Evolutionary conservation across 169 alveolate species (phyloP), one percentile per base, ranked within the genome.

Genomic region (Plasmodium reichenowi): DNA sequence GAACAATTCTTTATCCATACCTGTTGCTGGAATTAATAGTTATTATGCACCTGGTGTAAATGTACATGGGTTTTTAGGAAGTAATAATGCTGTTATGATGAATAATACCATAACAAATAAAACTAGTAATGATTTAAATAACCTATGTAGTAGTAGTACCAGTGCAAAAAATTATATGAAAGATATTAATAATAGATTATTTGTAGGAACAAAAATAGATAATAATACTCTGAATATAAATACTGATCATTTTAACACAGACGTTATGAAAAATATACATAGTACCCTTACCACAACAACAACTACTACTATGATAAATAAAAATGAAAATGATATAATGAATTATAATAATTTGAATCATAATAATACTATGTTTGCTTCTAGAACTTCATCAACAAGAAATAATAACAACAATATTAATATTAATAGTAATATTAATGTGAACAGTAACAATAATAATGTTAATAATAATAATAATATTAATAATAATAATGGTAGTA

Each of bases 371-470:
- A 83, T 68, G 80, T 68, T 24, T 48, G 47, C 74, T n/a, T 43
- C 91, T 15, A 83, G 72, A 48, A 83, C 60, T 20, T 45, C 91
- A 5, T 68, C 91, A 59, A 17, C 63, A 45, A 38, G 47, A 38
- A 38, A 38, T 38, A 38, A 38, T 5, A 38, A 38, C 45, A 32
- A 32, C 45, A 32, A 32, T 32, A 32, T 2, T 32, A 64, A 64
- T 76, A 45, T 63, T 38, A 64, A 76, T 56, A 20, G 22, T 20
- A 20, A 20, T 20, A 15, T 24, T 9, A 20, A 48, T 54, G 64
- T 50, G n/a, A 59, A 64, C 26, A 67, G 29, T 52, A 76, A 12
- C 7, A 76, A 26, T 50, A 76, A 45, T 47, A 59, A 62, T 52
- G 4, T 26, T 26, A 62, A 12, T 29, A 74, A 22, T 43, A 32